Conservation (phyloP, 2,329 filamentous ascomycete genomes). For the Cladobotryum protrusum region DNA sequence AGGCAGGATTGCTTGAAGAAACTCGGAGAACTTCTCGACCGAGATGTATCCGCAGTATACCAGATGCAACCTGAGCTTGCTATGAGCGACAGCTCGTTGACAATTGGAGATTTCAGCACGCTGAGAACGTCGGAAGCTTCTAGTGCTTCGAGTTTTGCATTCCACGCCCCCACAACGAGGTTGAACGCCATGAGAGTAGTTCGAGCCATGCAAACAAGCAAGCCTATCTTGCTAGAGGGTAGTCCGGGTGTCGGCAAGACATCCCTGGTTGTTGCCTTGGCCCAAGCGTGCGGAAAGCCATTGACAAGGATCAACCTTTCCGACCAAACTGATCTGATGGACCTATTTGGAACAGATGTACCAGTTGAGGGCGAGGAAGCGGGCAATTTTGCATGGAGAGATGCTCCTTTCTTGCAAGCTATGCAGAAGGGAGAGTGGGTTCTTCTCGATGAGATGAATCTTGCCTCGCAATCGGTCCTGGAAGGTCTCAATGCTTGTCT, state of each 20-base stretch:
- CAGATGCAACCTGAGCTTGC: slow-evolving; percentile 53
- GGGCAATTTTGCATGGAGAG: slow-evolving; percentile 89
- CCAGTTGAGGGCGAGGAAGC: slow-evolving; percentile 88
- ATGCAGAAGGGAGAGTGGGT: slow-evolving; percentile 99
- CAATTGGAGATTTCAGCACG: slow-evolving; percentile 70
- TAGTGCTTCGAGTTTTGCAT: slow-evolving; percentile 44
- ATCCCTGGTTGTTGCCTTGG: slow-evolving; percentile 79
- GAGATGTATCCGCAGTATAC: slow-evolving; percentile 61
- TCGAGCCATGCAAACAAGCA: slow-evolving; percentile 78
- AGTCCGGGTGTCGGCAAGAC: slow-evolving; percentile 99
- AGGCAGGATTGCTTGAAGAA: slow-evolving; percentile 66
- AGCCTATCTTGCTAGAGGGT: slow-evolving; percentile 90
- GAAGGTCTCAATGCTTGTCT: slow-evolving; percentile 95
- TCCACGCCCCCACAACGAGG: slow-evolving; percentile 84
- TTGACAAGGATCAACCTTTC: slow-evolving; percentile 94
- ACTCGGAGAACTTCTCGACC: slow-evolving; percentile 59
- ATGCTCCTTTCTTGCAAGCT: slow-evolving; percentile 89
- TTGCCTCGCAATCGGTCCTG: slow-evolving; percentile 92
- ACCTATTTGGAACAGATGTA: slow-evolving; percentile 93
- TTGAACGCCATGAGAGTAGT: slow-evolving; percentile 87
- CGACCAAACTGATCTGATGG: slow-evolving; percentile 96
- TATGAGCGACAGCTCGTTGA: slow-evolving; percentile 46
- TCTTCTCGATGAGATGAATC: slow-evolving; percentile 94
- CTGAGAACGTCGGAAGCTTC: slow-evolving; percentile 39
- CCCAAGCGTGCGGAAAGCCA: slow-evolving; percentile 70